Base-by-base conservation (phyloP, 2,329 filamentous ascomycete genomes). In the Exophiala dermatitidis region DNA sequence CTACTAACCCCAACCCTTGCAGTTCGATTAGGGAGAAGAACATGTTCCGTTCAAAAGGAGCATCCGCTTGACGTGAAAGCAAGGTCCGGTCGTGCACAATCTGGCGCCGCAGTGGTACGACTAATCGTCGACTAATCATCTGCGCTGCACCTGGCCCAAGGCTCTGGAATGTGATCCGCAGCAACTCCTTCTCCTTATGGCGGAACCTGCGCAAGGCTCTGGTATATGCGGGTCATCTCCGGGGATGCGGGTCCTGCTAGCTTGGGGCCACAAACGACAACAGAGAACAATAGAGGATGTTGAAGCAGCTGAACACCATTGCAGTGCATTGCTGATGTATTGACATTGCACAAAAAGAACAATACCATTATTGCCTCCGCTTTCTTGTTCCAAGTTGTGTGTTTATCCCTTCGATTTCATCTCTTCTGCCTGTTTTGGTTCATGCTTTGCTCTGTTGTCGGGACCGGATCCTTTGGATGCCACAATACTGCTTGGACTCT, bases 21-120 rank as follows among this genome's bases (percentile, higher is more conserved):
- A 58, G 56, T 58, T 58, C 36, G 56, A 58, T 42, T 58, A 56
- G 50, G 10, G 5, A 10, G 42, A 29, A 12, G 28, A 19, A 19
- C 9, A 41, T 10, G 26, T 5, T 9, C 10, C 5, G 38, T 5
- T 5, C 38, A 28, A 26, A 41, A 26, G 28, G 19, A 34, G 19
- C 38, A 26, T 5, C 19, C 36, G 10, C 5, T 7, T 12, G n/a
- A 7, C 36, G 6, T 38, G 36, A n/a, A 12, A 38, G 36, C 19
- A 7, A 5, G 19, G n/a, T n/a, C 10, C 4, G 36, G 10, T 8
- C 19, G 5, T 12, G 36, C 19, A 19, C 19, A 19, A 19, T 19
- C 19, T 19, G 19, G 19, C 19, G 19, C 19, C 19, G 19, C 19
- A 19, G 19, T 19, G 19, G 19, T 19, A 19, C 19, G 19, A 19